Evolutionary conservation across 2,329 filamentous ascomycete species (phyloP).

Genomic region (Cephalotrichum gorgonifer): DNA sequence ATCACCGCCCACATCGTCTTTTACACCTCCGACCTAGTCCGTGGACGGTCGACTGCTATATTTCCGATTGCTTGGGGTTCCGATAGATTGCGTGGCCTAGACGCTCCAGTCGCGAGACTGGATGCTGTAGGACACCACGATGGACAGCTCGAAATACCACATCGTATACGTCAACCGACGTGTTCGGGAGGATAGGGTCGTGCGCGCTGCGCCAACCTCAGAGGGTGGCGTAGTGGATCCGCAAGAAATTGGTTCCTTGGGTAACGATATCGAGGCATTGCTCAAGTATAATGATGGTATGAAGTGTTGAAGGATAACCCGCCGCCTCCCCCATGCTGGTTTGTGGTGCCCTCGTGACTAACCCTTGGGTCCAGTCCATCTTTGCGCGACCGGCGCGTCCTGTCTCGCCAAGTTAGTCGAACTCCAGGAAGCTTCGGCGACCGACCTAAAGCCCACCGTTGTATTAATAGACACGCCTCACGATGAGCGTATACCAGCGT

Average conservation of each 20-base stretch:
- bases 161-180: slow-evolving; percentile 50
- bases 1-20: too few relatives aligned
- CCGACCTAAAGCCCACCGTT: slow-evolving; percentile 44
- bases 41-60: not conserved
- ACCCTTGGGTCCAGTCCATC: slow-evolving; percentile 30
- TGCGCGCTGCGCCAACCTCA: slow-evolving; percentile 18
- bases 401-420: slow-evolving; percentile 43
- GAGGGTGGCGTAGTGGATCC: slow-evolving; percentile 16
- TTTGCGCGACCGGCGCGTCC: slow-evolving; percentile 41
- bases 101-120: slow-evolving; percentile 52
- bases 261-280: slow-evolving; percentile 36
- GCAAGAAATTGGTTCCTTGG: slow-evolving; percentile 27
- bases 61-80: not conserved
- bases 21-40: not conserved
- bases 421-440: slow-evolving; percentile 39
- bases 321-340: not conserved
- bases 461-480: slow-evolving; percentile 46
- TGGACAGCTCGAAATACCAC: slow-evolving; percentile 48
- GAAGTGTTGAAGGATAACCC: slow-evolving; percentile 13
- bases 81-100: slow-evolving; percentile 1
- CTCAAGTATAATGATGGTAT: slow-evolving; percentile 46
- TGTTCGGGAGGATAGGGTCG: slow-evolving; percentile 34
- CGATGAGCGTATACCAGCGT: slow-evolving; percentile 32
- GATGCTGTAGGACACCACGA: slow-evolving; percentile 44
- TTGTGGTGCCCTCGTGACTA: not conserved